Conservation (phyloP, 305 asterid species). For the Fraxinus velutina region DNA sequence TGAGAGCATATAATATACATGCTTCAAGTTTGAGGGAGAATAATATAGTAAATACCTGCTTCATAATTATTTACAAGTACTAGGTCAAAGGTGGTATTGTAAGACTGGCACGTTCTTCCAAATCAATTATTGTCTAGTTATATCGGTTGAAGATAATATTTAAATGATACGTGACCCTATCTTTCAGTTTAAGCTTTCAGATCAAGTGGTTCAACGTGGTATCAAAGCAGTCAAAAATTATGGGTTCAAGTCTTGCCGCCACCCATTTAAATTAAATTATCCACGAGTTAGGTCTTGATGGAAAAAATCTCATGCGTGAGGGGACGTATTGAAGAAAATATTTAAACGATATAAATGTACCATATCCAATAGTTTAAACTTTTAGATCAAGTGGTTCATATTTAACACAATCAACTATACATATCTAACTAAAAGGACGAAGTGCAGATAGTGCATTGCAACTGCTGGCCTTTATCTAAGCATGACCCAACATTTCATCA, state of each 20-base stretch:
- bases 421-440: not conserved
- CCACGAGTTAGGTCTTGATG: not conserved
- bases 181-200: not conserved
- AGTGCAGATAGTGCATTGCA: constrained; percentile 6
- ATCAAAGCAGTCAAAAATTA: not conserved
- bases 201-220: not conserved
- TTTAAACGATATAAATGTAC: not conserved
- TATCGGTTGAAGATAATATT: not conserved
- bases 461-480: not conserved
- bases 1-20: not conserved
- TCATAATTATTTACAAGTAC: not conserved
- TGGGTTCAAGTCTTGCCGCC: not conserved
- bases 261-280: not conserved
- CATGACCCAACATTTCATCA: not conserved
- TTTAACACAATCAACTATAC: not conserved
- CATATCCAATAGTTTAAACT: not conserved
- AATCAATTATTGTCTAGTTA: not conserved
- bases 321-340: not conserved
- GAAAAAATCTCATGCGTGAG: not conserved
- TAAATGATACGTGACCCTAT: not conserved
- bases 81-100: not conserved
- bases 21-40: not conserved
- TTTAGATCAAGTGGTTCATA: not conserved
- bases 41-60: not conserved
- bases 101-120: not conserved